These are phyloP conservation scores for Cucurbita pepo DNA, from an alignment of 306 rosid species.

Conservation along the genomic window DNA sequence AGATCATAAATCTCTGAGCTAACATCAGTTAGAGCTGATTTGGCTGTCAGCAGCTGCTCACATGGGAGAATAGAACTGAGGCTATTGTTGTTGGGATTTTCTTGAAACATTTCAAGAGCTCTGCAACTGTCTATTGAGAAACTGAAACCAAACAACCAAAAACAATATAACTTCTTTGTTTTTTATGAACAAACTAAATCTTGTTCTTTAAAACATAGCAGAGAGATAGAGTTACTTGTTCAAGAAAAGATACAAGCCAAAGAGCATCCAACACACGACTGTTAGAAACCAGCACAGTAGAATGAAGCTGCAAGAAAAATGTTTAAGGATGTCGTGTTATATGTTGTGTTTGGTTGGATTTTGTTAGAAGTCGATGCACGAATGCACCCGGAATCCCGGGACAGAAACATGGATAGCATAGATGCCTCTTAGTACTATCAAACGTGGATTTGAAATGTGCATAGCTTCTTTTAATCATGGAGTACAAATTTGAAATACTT, in stretches of 20 bases:
- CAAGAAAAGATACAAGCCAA: slow-evolving; percentile 47
- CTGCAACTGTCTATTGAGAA: slow-evolving; percentile 48
- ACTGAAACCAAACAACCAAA: slow-evolving; percentile 14
- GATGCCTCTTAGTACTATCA: no score
- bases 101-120: slow-evolving; percentile 37
- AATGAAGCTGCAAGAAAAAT: slow-evolving; percentile 26
- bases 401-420: no score
- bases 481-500: no score
- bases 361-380: no score
- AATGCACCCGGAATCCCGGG: no score
- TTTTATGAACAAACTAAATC: no score
- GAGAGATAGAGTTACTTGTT: slow-evolving; percentile 24
- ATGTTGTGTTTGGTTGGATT: no score
- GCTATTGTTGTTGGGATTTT: slow-evolving; percentile 46
- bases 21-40: slow-evolving; percentile 21
- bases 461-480: no score
- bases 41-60: slow-evolving; percentile 37
- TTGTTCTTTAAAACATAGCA: background rate
- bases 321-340: no score
- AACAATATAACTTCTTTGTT: background rate
- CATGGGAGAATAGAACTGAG: slow-evolving; percentile 53
- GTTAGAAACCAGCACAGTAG: slow-evolving; percentile 47
- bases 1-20: slow-evolving; percentile 29
- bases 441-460: no score
- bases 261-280: slow-evolving; percentile 46